Evolutionary conservation across 352 stramenopile species (phyloP).

Genomic region (Phytophthora fragariae): DNA sequence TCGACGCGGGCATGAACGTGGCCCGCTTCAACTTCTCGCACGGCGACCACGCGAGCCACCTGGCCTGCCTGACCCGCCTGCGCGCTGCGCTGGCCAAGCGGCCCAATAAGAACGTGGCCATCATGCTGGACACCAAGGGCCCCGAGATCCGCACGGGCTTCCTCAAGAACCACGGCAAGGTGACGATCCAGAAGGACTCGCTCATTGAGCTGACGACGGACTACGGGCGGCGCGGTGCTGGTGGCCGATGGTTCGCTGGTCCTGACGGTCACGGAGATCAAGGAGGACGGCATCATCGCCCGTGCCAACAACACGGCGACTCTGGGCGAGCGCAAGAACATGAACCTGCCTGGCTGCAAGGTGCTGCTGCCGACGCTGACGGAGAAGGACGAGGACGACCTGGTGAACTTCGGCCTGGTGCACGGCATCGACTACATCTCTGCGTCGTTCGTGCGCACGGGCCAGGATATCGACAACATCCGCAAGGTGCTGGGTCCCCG

Average conservation of each 20-base stretch:
- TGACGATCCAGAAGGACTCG: conserved; percentile 59
- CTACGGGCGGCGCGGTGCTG: conserved; percentile 91
- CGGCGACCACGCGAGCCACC: no score
- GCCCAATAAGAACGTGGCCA: no score
- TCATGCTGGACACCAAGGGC: no score
- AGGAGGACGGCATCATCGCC: conserved; percentile 73
- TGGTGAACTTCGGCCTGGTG: conserved; percentile 94
- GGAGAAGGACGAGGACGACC: conserved; percentile 91
- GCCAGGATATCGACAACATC: conserved; percentile 97
- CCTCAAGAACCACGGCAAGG: conserved; percentile 38
- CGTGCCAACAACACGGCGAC: conserved; percentile 77
- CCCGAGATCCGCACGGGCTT: conserved; percentile 91
- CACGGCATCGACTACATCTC: conserved; percentile 98
- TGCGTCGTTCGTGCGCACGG: conserved; percentile 97
- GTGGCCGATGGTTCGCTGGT: conserved; percentile 94
- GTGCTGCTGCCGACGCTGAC: conserved; percentile 92
- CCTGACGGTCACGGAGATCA: conserved; percentile 88
- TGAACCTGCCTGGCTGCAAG: conserved; percentile 94
- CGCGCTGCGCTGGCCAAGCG: no score
- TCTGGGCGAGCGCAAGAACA: conserved; percentile 95
- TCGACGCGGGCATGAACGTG: conserved; percentile 94
- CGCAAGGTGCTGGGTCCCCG: conserved; percentile 81
- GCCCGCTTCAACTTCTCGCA: conserved; percentile 96
- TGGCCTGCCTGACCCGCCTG: no score
- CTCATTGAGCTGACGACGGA: conserved; percentile 66